Evolutionary conservation across 129 eudicot genomes (phyloP), one percentile per base, ranked within the genome.

Genomic region (Daucus carota): DNA sequence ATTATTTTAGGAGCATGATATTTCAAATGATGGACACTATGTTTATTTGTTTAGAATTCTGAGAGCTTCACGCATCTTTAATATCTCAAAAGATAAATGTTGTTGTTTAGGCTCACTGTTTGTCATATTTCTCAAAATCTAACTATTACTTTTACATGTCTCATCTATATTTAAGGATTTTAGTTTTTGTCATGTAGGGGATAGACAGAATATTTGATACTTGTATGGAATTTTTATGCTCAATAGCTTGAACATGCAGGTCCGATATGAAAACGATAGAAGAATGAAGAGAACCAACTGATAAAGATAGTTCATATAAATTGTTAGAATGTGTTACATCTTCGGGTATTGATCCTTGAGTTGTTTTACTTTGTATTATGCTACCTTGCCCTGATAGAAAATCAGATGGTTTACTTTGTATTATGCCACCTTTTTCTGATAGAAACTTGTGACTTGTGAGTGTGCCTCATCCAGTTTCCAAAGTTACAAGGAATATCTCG

Each of bases 281-380:
- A 76, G 75, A 40, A 77, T 57, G 24, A 71, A 80, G 77, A 59
- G 36, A 73, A 74, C 29, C 81, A 69, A 46, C 50, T 81, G 79
- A 82, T 33, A 74, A 69, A 63, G 81, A 78, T 78, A 80, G 84
- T 76, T 74, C 47, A 17, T 80, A 80, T 76, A 81, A 81, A 80
- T 78, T 80, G 80, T 85, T 85, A 81, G 91, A 85, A 85, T 69
- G 59, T 44, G 77, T 8, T 40, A n/a, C 47, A 73, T 71, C 81
- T 41, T 71, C 72, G 68, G 79, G 41, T 40, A 72, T 70, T 57
- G 81, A 78, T 65, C 74, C 77, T 69, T 77, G 80, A 83, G 76
- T 70, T 76, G 88, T 77, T 84, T 83, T 78, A 77, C 89, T 79
- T 57, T 88, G 90, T 88, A 88, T 73, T 73, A 88, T 91, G 97